A percentile compares a stretch with the other conserved stretches of the same genome.
These are phyloP conservation scores for Citrus trifoliata DNA, from an alignment of 345 rosid genomes.

Conservation along the genomic window DNA sequence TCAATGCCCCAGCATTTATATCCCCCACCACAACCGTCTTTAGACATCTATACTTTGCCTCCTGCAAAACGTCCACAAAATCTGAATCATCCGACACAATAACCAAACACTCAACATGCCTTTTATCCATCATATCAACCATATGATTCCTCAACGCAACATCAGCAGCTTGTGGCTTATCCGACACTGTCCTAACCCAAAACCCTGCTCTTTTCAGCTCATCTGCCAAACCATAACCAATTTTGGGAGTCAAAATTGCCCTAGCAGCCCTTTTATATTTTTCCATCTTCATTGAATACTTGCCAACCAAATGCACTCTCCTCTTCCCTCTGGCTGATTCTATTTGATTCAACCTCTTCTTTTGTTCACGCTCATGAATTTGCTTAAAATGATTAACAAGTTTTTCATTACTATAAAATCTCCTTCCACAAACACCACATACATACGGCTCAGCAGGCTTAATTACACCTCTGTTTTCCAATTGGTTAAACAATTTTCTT, in stretches of 20 bases:
- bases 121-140: slow-evolving; percentile 69
- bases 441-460: slow-evolving; percentile 54
- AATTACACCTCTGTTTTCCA: slow-evolving; percentile 60
- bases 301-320: slow-evolving; percentile 69
- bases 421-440: slow-evolving; percentile 79
- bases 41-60: slow-evolving; percentile 71
- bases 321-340: slow-evolving; percentile 75
- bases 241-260: slow-evolving; percentile 54
- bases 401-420: slow-evolving; percentile 66
- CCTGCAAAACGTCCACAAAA: slow-evolving; percentile 59
- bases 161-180: slow-evolving; percentile 78
- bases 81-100: slow-evolving; percentile 85
- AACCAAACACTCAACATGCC: slow-evolving; percentile 70
- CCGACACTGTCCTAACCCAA: slow-evolving; percentile 57
- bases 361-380: slow-evolving; percentile 75
- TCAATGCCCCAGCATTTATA: slow-evolving; percentile 55
- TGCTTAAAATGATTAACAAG: slow-evolving; percentile 71
- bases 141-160: slow-evolving; percentile 66
- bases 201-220: slow-evolving; percentile 80
- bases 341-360: slow-evolving; percentile 75
- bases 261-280: slow-evolving; percentile 65
- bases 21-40: slow-evolving; percentile 85
- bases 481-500: slow-evolving; percentile 47
- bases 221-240: slow-evolving; percentile 66
- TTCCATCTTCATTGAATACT: slow-evolving; percentile 76